Evolutionary conservation across 2,329 filamentous ascomycete genomes (phyloP).

Genomic region (Ophiostoma populinum): DNA sequence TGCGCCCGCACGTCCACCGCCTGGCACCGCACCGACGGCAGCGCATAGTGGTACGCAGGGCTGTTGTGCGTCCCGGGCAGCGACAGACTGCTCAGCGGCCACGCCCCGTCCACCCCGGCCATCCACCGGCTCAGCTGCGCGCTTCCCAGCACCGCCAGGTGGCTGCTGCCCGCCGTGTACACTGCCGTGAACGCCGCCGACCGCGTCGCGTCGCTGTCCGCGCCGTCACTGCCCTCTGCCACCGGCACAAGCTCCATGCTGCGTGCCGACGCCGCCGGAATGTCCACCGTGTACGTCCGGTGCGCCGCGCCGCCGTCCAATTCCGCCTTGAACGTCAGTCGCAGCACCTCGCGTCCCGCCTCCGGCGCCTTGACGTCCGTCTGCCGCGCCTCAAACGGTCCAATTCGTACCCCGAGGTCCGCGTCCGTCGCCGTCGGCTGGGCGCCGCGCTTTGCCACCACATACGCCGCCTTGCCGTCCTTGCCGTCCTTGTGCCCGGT

Average conservation of each 20-base stretch:
- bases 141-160: constrained; percentile 52
- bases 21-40: constrained; percentile 89
- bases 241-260: constrained; percentile 44
- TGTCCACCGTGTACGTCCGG: constrained; percentile 50
- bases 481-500: constrained; percentile 13
- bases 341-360: constrained; percentile 45
- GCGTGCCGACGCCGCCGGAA: constrained; percentile 42
- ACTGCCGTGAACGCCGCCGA: constrained; percentile 41
- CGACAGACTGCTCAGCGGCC: constrained; percentile 61
- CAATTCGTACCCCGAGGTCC: constrained; percentile 39
- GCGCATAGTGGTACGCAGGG: constrained; percentile 64
- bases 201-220: neutral
- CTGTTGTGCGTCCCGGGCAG: constrained; percentile 95
- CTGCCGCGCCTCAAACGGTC: constrained; percentile 47
- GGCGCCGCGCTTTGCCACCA: constrained; percentile 9
- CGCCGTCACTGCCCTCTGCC: constrained; percentile 16
- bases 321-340: constrained; percentile 49
- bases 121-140: constrained; percentile 64
- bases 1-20: constrained; percentile 61
- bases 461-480: constrained; percentile 8
- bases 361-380: constrained; percentile 46
- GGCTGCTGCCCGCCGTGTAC: constrained; percentile 38
- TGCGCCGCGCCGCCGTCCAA: constrained; percentile 18
- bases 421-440: constrained; percentile 30
- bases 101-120: constrained; percentile 51